Evolutionary conservation across 495 filamentous ascomycete genomes (phyloP).

Genomic region (Trichoderma orchidacearum): DNA sequence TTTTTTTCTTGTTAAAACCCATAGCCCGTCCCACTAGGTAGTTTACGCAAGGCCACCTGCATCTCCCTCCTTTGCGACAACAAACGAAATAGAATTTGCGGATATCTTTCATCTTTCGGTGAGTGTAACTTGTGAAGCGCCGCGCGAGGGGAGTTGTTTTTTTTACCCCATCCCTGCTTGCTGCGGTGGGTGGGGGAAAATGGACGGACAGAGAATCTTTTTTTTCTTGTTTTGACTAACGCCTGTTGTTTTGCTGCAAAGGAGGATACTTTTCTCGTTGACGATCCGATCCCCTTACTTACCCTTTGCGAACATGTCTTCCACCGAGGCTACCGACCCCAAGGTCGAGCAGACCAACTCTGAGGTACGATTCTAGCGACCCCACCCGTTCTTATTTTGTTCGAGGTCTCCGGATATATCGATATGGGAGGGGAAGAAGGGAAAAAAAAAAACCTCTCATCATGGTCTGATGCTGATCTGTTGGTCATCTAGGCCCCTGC

Average conservation of each 20-base stretch:
- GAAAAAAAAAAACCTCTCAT: too few species aligned
- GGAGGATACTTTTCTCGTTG: neutral
- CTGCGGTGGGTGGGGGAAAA: neutral
- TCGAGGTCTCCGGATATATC: neutral
- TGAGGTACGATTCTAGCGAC: constrained; percentile 6
- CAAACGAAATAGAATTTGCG: neutral
- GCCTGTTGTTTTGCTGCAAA: neutral
- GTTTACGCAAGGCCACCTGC: neutral
- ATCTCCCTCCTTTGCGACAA: neutral
- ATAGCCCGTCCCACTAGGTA: neutral
- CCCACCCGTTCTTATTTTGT: too few species aligned
- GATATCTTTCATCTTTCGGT: neutral
- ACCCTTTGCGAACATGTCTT: constrained; percentile 2
- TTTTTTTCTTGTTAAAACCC: neutral
- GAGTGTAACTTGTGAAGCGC: neutral
- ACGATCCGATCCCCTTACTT: neutral
- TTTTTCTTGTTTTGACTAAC: neutral
- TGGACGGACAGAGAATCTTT: neutral
- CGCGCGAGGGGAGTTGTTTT: too few species aligned
- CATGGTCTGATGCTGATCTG: neutral
- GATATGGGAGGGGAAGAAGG: neutral
- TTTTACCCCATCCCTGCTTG: too few species aligned
- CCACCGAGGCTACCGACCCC: constrained; percentile 13
- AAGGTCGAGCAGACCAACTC: constrained; percentile 23
- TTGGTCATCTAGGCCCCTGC: neutral